Evolutionary conservation across 2,329 filamentous ascomycete species (phyloP), one percentile per base, ranked within the genome.

Genomic region (Aspergillus pseudoviridinutans): DNA sequence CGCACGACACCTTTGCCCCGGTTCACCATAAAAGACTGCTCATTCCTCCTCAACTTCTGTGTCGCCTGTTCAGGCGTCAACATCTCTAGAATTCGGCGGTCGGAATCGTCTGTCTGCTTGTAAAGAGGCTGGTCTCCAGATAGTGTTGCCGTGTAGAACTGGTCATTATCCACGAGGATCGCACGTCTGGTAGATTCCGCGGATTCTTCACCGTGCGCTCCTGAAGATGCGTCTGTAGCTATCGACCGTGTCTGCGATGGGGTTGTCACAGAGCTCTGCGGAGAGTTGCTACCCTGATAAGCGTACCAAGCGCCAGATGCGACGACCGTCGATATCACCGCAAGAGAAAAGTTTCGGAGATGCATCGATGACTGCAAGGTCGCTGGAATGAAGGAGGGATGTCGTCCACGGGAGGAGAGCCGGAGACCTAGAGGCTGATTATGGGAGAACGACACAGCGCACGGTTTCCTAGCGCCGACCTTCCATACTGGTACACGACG

Each of bases 11-110:
- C 94, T 72, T 91, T 85, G 14, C 94, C 95, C 53, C 94, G 82
- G 58, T 91, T 91, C 44, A 99, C 91, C 9, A 92, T 80, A 75
- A 92, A 97, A 29, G 92, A 97, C 78, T 96, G 87, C 76, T 99
- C 92, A 69, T 91, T 91, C 72, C 89, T 87, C 65, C 94, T 84
- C 68, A 99, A 79, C 79, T 93, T 96, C 68, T 91, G 85, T 14
- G 92, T 95, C 25, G 91, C 92, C 80, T 99, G 92, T 58, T 97
- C 93, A 0, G 93, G 90, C 10, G 90, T 95, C 75, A 99, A 81
- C 93, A 99, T 99, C 79, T 97, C 93, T 58, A 99, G 81, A 35
- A 97, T 88, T 70, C 89, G 91, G 63, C 88, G 85, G 29, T 92
- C 91, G 72, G 89, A 89, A 71, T 91, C 89, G 76, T 92, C 89